A percentile compares a stretch with the other conserved stretches of the same genome.
These are phyloP conservation scores for Aspergillus pseudoviridinutans DNA, from an alignment of 2,329 filamentous ascomycete genomes.

Conservation along the genomic window DNA sequence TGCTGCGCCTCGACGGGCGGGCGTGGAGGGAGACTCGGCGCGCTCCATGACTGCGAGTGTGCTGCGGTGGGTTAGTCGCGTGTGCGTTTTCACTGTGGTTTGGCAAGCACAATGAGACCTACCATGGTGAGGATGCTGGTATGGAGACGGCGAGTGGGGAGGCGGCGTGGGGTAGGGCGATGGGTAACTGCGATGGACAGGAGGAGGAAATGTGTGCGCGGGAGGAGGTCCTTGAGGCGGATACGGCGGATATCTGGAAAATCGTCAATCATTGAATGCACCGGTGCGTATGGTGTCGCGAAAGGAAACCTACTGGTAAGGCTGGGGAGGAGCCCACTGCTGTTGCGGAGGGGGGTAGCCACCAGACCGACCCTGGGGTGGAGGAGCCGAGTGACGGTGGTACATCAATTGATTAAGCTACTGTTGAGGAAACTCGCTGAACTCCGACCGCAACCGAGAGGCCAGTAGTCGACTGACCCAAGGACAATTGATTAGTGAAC, in stretches of 20 bases:
- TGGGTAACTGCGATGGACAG: slow-evolving; percentile 1
- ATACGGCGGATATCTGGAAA: slow-evolving; percentile 3
- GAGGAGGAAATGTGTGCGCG: slow-evolving; percentile 2
- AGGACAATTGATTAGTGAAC: too few relatives aligned
- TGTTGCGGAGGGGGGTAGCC: slow-evolving; percentile 11
- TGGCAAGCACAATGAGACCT: neutral
- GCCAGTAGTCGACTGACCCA: neutral
- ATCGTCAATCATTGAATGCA: neutral
- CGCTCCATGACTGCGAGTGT: slow-evolving; percentile 47
- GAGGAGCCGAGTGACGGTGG: slow-evolving; percentile 13
- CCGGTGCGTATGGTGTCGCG: too few relatives aligned
- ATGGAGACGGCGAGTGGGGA: slow-evolving; percentile 9
- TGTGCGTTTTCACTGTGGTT: neutral
- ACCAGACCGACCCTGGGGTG: slow-evolving; percentile 13
- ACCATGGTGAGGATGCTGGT: slow-evolving; percentile 14
- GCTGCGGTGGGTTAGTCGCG: slow-evolving; percentile 24
- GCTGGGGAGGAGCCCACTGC: slow-evolving; percentile 12
- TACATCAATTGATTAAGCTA: slow-evolving; percentile 14
- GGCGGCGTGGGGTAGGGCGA: slow-evolving; percentile 13
- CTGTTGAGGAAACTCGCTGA: neutral
- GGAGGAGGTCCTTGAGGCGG: slow-evolving; percentile 4
- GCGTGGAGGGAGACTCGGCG: slow-evolving; percentile 58
- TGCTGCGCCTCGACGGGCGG: slow-evolving; percentile 64
- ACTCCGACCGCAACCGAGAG: neutral
- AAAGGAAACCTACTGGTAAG: slow-evolving; percentile 7